Base-by-base conservation (phyloP, 2,329 filamentous ascomycete species). In the Alternaria panax region DNA sequence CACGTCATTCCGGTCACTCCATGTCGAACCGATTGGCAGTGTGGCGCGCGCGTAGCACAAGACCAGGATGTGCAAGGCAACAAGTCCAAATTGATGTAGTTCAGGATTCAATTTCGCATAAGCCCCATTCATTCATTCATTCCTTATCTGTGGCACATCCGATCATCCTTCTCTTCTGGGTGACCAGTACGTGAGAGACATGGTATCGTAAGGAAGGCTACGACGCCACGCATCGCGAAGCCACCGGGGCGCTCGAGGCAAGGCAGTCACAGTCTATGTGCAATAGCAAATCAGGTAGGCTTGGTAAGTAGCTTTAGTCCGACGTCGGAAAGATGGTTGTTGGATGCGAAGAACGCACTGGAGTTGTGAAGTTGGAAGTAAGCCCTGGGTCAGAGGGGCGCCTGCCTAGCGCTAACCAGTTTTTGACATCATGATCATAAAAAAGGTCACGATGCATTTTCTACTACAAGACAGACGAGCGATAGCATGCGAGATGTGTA, bases 31-130 rank as follows among this genome's bases (percentile, higher is more conserved):
- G 32, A 22, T 42, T 24, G 12, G 40, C 32, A 41, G 25, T 38
- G 25, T 55, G 46, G 45, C 40, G 51, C 18, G 57, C 45, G 46
- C 27, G 30, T 54, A 48, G 24, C 24, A 25, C 28, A 24, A 55
- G 46, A 11, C 51, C 28, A n/a, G 40, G 25, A 24, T 47, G 50
- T 25, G 16, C 25, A 40, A 59, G 57, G 52, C 57, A 59, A 46
- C 52, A 53, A 30, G 9, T 20, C 5, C 25, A 38, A 7, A 24
- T 14, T 12, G 34, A n/a, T 34, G 14, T 16, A 27, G 22, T n/a
- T 16, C 42, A 3, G 28, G 20, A 12, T 28, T 11, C 4, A 1
- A n/a, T 12, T 30, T 41, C 16, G 7, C 5, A 12, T 6, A 48
- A 12, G 27, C 34, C 20, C 24, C 5, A 20, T 6, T 45, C 12